Evolutionary conservation across 208 protist genomes (phyloP).

Genomic region (Trichomonas vaginalis): DNA sequence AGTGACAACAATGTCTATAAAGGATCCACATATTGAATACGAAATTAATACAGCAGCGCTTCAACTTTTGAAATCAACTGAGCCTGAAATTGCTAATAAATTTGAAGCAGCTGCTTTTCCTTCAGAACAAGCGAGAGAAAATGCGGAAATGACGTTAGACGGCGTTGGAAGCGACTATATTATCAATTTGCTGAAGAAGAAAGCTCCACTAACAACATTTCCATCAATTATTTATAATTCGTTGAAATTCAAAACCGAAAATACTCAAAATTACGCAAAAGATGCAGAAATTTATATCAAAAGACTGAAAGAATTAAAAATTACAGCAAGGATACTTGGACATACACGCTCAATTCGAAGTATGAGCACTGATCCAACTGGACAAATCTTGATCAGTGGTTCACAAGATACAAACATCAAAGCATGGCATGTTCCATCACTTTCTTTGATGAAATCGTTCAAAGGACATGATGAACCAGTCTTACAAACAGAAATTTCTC

Average conservation of each 20-base stretch:
- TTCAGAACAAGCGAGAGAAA: not conserved
- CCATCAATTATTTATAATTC: not conserved
- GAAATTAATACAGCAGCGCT: not conserved
- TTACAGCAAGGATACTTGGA: not conserved
- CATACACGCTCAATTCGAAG: not conserved
- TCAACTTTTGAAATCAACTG: not conserved
- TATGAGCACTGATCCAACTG: not conserved
- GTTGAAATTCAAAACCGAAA: not conserved
- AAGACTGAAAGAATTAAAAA: not conserved
- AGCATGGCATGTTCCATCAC: not conserved
- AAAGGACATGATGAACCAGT: not conserved
- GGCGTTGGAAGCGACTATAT: not conserved
- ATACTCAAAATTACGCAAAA: not conserved
- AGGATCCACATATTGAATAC: not conserved
- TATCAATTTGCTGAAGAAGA: not conserved
- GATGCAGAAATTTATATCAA: not conserved
- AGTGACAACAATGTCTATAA: not conserved
- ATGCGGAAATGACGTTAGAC: not conserved
- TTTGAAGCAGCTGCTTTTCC: not conserved
- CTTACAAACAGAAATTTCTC: not conserved
- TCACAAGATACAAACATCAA: constrained; percentile 9
- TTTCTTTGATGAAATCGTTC: not conserved
- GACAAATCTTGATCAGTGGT: not conserved
- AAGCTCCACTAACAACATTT: not conserved
- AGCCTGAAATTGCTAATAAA: not conserved